Evolutionary conservation across 2,329 filamentous ascomycete species (phyloP).

Genomic region (Hymenoscyphus fructigenus): DNA sequence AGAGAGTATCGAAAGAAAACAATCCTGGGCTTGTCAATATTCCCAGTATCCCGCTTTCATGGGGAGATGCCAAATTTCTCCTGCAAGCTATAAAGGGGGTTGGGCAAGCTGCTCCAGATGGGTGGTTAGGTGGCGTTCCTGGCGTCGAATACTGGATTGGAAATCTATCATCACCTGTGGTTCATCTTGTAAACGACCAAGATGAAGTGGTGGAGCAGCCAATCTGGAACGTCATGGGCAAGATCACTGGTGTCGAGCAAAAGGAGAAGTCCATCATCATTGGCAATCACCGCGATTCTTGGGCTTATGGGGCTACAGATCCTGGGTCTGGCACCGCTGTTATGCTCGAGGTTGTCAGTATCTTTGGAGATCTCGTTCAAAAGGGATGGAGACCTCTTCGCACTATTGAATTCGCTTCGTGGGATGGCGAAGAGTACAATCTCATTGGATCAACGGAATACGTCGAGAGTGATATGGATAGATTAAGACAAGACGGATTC

Average conservation of each 20-base stretch:
- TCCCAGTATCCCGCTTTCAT: conserved; percentile 85
- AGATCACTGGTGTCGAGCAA: conserved; percentile 82
- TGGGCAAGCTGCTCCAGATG: conserved; percentile 65
- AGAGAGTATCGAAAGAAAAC: conserved; percentile 67
- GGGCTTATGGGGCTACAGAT: conserved; percentile 84
- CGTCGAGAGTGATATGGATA: conserved; percentile 79
- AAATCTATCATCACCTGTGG: conserved; percentile 68
- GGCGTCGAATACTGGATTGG: conserved; percentile 87
- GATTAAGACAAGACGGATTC: conserved; percentile 70
- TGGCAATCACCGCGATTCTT: conserved; percentile 90
- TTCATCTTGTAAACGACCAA: conserved; percentile 82
- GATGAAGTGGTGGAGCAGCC: conserved; percentile 79
- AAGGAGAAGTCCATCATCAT: conserved; percentile 80
- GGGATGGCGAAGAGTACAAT: conserved; percentile 94
- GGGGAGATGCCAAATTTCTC: conserved; percentile 81
- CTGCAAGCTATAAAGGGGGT: conserved; percentile 73
- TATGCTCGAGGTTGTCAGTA: conserved; percentile 82
- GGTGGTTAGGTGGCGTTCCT: conserved; percentile 77
- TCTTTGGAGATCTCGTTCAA: conserved; percentile 75
- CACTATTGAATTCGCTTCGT: conserved; percentile 96
- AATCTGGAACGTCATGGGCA: conserved; percentile 89
- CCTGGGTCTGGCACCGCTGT: conserved; percentile 87
- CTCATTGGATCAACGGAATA: conserved; percentile 91
- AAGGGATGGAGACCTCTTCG: conserved; percentile 87
- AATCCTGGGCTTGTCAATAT: conserved; percentile 75